Base-by-base conservation (phyloP, 2,329 filamentous ascomycete genomes). In the Sphaerulina vaccinii region DNA sequence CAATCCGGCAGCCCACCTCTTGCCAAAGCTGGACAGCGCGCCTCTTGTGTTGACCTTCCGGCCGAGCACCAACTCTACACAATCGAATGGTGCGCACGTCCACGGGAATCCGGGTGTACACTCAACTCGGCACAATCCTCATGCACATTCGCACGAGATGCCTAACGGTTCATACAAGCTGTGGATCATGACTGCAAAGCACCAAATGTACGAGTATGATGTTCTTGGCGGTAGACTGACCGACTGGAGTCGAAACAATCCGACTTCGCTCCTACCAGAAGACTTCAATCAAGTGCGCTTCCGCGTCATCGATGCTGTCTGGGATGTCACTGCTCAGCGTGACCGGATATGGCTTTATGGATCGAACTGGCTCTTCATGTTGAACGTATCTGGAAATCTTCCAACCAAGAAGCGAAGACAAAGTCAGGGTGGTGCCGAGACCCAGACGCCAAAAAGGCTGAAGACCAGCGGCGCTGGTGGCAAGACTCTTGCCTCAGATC, bases 301-400 rank as follows among this genome's bases (percentile, higher is more conserved):
- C 67, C 79, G 88, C 36, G 87, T 87, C 48, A 92, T 92, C 75
- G 91, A 90, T 3, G 84, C 85, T 21, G 70, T 96, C 33, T 97
- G 92, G 91, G 87, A 95, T 65, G 76, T 86, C 1, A 61, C 42
- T 9, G 65, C 68, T 22, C 59, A 61, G 6, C 72, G 73, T n/a
- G 75, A 83, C 40, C 81, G 92, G 11, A 72, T 92, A 6, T 97
- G 92, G 90, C 73, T 97, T 16, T 96, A 95, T 65, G 91, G 92
- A 5, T 81, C 83, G 35, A 85, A 82, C 1, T 97, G 90, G 79
- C 71, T 99, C 19, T 90, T 88, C 73, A 97, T 97, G 91, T 82
- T 99, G 54, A 90, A 97, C 68, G 74, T 95, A 23, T 81, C 81
- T 16, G 80, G 81, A 63, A 86, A 96, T 68, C 79, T 93, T 42